Percentiles rank a stretch among this genome's conserved stretches.
Conservation (phyloP, 1,139 yeast genomes). For the Pichia sp. region DNA sequence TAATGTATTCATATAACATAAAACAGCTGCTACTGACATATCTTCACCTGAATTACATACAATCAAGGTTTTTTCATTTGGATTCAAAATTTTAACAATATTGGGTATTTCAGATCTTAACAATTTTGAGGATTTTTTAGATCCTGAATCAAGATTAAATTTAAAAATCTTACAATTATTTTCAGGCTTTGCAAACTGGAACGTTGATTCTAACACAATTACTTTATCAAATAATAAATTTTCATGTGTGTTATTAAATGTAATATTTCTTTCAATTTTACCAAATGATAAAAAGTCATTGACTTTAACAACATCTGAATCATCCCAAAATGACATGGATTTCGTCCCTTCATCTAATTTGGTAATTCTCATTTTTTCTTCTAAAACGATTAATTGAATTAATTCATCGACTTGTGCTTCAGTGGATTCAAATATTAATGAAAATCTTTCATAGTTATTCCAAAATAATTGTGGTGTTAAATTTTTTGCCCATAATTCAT, state of each 20-base stretch:
- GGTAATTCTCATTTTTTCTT: constrained; percentile 10
- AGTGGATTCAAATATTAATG: constrained; percentile 30
- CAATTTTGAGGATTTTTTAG: constrained; percentile 59
- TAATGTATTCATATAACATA: constrained; percentile 37
- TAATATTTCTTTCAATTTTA: constrained; percentile 9
- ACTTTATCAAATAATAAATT: constrained; percentile 15
- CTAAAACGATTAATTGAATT: constrained; percentile 15
- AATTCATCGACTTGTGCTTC: constrained; percentile 35
- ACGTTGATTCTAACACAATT: constrained; percentile 15
- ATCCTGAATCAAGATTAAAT: constrained; percentile 29
- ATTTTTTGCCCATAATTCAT: constrained; percentile 72
- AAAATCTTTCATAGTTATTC: constrained; percentile 37
- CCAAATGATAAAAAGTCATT: constrained; percentile 14
- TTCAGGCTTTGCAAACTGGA: not conserved
- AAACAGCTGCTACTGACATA: constrained; percentile 53
- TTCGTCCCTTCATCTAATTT: too few species aligned
- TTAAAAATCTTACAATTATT: not conserved
- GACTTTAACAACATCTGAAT: constrained; percentile 1
- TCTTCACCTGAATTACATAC: constrained; percentile 65
- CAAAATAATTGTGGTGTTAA: constrained; percentile 56
- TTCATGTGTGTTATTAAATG: not conserved
- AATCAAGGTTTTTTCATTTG: constrained; percentile 32
- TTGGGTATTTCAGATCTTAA: constrained; percentile 27
- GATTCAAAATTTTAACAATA: constrained; percentile 20
- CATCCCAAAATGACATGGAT: constrained; percentile 11